Base-by-base conservation (phyloP, 768 basidiomycete genomes). In the Lanmaoa rubissima region DNA sequence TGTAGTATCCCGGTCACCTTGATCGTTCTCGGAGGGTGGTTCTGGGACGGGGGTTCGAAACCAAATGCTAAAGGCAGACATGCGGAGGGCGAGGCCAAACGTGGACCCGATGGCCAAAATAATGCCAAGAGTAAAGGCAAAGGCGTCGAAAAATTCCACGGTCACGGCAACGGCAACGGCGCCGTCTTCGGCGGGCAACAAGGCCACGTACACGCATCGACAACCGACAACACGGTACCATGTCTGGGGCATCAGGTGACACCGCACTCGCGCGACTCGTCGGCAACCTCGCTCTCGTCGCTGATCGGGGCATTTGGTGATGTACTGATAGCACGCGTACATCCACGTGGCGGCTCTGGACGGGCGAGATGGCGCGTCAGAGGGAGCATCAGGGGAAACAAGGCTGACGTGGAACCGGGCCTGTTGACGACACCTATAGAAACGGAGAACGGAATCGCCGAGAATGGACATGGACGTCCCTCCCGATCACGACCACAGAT, bases 1-100 rank as follows among this genome's bases (percentile, higher is more conserved):
- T 92, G 91, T 58, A 86, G 88, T 11, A 87, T 98, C 58, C 96
- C 95, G 0, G 67, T 98, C 28, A 98, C 95, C 2, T 76, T 97
- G 26, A 80, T 98, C 54, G 93, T 97, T 7, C 85, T 98, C 42
- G 95, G 95, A 12, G 94, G 90, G 14, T 98, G 95, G 77, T 96
- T 96, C 74, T 88, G 85, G 69, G 76, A 75, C 0, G 75, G 78
- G 12, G 54, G 61, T 3, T 21, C 51, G 32, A 44, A 54, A 2
- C 6, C 32, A 6, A 54, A 41, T 2, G n/a, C 1, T 2, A 57
- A 40, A 28, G 6, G 2, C 36, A 32, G 24, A 7, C 48, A 12
- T 17, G 14, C 4, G 13, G n/a, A n/a, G 21, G n/a, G 26, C 5
- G 34, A 45, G n/a, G 17, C 35, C 13, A 38, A 48, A 26, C 12